Base-by-base conservation (phyloP, 495 filamentous ascomycete species). In the Bathelium albidoporum region DNA sequence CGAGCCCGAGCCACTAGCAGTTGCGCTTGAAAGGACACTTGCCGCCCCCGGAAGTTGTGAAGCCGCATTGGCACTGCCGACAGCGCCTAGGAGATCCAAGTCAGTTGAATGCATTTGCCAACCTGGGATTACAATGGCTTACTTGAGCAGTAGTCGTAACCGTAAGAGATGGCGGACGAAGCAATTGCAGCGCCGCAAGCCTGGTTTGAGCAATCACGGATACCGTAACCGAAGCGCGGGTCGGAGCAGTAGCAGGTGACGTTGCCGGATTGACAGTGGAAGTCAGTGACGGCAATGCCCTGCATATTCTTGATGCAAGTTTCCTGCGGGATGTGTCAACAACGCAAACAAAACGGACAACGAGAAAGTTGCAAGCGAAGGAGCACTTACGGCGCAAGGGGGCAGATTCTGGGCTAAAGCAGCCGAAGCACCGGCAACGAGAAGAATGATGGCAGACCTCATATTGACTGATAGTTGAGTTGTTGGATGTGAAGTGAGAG, bases 271-370 rank as follows among this genome's bases (percentile, higher is more conserved):
- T 64, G 31, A 76, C 90, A 95, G 59, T 83, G 82, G 63, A 91
- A 79, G 9, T 76, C 68, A n/a, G 74, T 65, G 12, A 67, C 64
- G 61, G 86, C 84, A 77, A 84, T 78, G 63, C 62, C 73, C 65
- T 87, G 75, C 88, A 94, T 91, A 80, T 87, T 89, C 76, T 64
- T 78, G 69, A 88, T 76, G 71, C 90, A 94, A 67, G 77, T 84
- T 77, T 82, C 76, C 89, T 93, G 66, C 52, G 49, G 14, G 43
- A 18, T 16, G 18, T 11, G 24, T 55, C 2, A 55, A 24, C 49
- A 16, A 28, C 43, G 11, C 16, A n/a, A 26, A 28, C 4, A 5
- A 55, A 55, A 29, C 24, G 24, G 49, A 9, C 0, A 5, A 12
- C 10, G 24, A 28, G 49, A 55, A 2, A 26, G 9, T 9, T 26